Evolutionary conservation across 768 basidiomycete species (phyloP).

Genomic region (Collybiopsis confluens): DNA sequence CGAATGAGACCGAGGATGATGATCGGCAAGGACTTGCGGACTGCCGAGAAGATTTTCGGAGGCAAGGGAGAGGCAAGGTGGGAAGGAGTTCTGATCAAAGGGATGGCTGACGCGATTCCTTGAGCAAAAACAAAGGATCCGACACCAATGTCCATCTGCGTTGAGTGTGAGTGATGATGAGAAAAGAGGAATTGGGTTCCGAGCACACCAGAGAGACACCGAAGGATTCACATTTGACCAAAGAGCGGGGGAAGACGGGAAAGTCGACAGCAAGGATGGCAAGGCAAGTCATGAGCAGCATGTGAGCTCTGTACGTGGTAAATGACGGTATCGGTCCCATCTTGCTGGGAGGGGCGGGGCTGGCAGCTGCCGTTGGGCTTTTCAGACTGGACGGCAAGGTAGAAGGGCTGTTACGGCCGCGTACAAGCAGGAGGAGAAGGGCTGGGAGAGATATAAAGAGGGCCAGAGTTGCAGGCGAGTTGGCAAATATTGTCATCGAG

Average conservation of each 20-base stretch:
- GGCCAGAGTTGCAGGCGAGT: slow-evolving; percentile 49
- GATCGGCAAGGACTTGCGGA: slow-evolving; percentile 63
- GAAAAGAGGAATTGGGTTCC: slow-evolving; percentile 17
- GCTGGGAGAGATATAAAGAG: slow-evolving; percentile 43
- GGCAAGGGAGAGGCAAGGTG: slow-evolving; percentile 45
- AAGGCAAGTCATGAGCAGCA: slow-evolving; percentile 90
- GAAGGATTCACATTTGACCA: slow-evolving; percentile 92
- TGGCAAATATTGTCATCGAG: slow-evolving; percentile 73
- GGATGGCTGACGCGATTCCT: slow-evolving; percentile 86
- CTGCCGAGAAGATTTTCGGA: slow-evolving; percentile 45
- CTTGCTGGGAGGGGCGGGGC: slow-evolving; percentile 14
- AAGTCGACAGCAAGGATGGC: slow-evolving; percentile 97
- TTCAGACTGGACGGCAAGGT: slow-evolving; percentile 46
- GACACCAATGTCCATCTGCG: slow-evolving; percentile 95
- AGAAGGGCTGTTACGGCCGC: slow-evolving; percentile 36
- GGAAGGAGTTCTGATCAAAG: slow-evolving; percentile 61
- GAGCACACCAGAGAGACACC: slow-evolving; percentile 80
- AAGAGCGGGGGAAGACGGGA: slow-evolving; percentile 77
- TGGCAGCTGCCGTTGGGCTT: slow-evolving; percentile 16
- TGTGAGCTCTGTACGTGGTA: slow-evolving; percentile 86
- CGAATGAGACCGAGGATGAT: slow-evolving; percentile 71
- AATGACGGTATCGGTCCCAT: slow-evolving; percentile 67
- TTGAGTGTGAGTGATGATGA: neutral
- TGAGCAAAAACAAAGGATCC: slow-evolving; percentile 98
- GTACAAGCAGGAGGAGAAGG: slow-evolving; percentile 38